These are phyloP conservation scores for Wickerhamiella parazyma DNA, from an alignment of 805 yeast genomes.

Conservation along the genomic window DNA sequence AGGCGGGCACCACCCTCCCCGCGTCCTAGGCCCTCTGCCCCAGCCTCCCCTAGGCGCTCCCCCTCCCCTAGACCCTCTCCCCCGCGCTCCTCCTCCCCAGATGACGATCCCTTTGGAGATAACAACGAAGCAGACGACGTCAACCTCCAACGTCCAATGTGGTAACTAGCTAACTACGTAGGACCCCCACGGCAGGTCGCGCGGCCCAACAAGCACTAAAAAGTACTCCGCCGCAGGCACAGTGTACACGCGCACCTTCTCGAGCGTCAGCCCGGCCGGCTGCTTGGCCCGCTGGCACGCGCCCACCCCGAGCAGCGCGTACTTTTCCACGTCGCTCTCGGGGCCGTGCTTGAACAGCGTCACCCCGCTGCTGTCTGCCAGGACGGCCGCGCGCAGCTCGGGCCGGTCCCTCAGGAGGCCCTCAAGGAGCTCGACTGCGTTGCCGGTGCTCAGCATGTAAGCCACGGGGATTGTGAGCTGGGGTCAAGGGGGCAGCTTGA, in stretches of 20 bases:
- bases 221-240: background rate
- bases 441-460: conserved; percentile 8
- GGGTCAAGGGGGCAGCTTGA: too few species aligned
- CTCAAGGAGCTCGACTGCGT: conserved; percentile 5
- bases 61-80: conserved; percentile 9
- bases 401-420: background rate
- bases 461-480: background rate
- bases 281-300: background rate
- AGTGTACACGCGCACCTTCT: background rate
- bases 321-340: background rate
- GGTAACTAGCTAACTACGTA: conserved; percentile 12
- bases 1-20: too few species aligned
- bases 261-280: conserved; percentile 1
- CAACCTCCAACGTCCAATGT: conserved; percentile 19
- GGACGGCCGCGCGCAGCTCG: background rate
- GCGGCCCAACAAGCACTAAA: conserved; percentile 1
- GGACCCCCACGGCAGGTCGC: conserved; percentile 4
- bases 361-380: background rate
- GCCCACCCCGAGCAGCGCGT: conserved; percentile 2
- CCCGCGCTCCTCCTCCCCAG: conserved; percentile 10
- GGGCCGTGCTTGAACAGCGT: background rate
- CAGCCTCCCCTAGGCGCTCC: conserved; percentile 15
- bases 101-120: conserved; percentile 43
- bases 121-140: conserved; percentile 25
- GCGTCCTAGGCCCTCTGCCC: too few species aligned